These are phyloP conservation scores for Colletotrichum sojae DNA, from an alignment of 2,329 filamentous ascomycete species.

Conservation along the genomic window DNA sequence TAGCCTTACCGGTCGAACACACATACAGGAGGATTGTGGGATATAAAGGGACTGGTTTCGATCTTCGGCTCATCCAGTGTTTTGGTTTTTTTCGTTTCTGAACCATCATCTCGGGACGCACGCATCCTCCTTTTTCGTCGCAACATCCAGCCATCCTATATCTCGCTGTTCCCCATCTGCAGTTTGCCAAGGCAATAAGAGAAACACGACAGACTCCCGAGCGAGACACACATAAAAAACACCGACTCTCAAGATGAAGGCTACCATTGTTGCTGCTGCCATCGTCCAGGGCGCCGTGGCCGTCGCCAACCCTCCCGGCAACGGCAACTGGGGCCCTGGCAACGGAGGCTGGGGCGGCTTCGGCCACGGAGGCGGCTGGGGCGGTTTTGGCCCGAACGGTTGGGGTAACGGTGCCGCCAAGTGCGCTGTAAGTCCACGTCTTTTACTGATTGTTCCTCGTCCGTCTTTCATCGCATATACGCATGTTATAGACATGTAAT, in stretches of 20 bases:
- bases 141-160: slow-evolving; percentile 18
- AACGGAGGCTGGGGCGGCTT: slow-evolving; percentile 33
- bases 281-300: slow-evolving; percentile 32
- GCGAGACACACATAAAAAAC: neutral
- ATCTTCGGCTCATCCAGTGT: slow-evolving; percentile 26
- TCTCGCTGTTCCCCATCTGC: no score
- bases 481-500: neutral
- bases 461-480: slow-evolving; percentile 1
- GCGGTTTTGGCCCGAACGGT: slow-evolving; percentile 32
- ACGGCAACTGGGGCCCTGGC: slow-evolving; percentile 32
- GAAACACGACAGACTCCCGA: neutral
- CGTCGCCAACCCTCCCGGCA: slow-evolving; percentile 34
- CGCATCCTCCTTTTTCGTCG: slow-evolving; percentile 28
- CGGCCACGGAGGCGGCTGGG: slow-evolving; percentile 24
- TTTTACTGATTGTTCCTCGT: neutral
- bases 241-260: slow-evolving; percentile 32
- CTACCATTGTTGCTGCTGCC: slow-evolving; percentile 34
- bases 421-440: slow-evolving; percentile 29
- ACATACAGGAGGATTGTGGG: neutral
- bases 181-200: no score
- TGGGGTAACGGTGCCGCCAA: slow-evolving; percentile 26
- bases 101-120: slow-evolving; percentile 33
- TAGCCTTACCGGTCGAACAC: slow-evolving; percentile 18
- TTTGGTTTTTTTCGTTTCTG: neutral
- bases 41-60: slow-evolving; percentile 35